phyloP scores from a whole-genome alignment of 306 rosid genomes.

The Lablab purpureus region DNA sequence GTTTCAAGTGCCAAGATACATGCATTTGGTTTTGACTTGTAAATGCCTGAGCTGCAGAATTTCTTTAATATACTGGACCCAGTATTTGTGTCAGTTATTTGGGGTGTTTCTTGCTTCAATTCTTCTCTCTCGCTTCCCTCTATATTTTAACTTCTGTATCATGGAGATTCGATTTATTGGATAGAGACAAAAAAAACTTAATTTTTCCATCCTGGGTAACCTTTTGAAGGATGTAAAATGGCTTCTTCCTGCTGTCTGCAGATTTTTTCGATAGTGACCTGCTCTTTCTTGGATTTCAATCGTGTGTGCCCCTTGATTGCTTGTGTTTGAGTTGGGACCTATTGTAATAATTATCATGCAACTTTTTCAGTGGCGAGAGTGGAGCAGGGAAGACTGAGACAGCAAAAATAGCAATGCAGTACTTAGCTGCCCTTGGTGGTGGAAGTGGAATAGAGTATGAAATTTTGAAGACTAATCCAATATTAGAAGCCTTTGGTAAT shows the following conservation, averaged over 20 bases:
- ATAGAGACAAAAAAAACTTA: slow-evolving; percentile 6
- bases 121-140: slow-evolving; percentile 1
- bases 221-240: slow-evolving; percentile 11
- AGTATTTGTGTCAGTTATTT: slow-evolving; percentile 19
- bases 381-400: slow-evolving; percentile 55
- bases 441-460: slow-evolving; percentile 54
- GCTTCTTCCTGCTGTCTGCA: slow-evolving; percentile 24
- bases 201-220: slow-evolving; percentile 11
- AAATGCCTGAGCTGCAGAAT: background rate
- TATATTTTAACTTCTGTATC: slow-evolving; percentile 12
- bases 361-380: slow-evolving; percentile 49
- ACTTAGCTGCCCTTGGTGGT: slow-evolving; percentile 53
- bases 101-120: slow-evolving; percentile 8
- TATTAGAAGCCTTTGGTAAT: slow-evolving; percentile 52
- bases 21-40: slow-evolving; percentile 33
- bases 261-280: slow-evolving; percentile 14
- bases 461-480: slow-evolving; percentile 49
- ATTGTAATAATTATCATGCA: slow-evolving; percentile 24
- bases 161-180: slow-evolving; percentile 33
- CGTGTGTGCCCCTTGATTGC: slow-evolving; percentile 13
- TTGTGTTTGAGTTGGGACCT: slow-evolving; percentile 22
- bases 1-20: background rate
- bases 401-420: slow-evolving; percentile 54
- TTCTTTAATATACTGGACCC: background rate
- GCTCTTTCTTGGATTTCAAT: slow-evolving; percentile 24